phyloP scores from a whole-genome alignment of 257 asterid species.

The Petrea volubilis region DNA sequence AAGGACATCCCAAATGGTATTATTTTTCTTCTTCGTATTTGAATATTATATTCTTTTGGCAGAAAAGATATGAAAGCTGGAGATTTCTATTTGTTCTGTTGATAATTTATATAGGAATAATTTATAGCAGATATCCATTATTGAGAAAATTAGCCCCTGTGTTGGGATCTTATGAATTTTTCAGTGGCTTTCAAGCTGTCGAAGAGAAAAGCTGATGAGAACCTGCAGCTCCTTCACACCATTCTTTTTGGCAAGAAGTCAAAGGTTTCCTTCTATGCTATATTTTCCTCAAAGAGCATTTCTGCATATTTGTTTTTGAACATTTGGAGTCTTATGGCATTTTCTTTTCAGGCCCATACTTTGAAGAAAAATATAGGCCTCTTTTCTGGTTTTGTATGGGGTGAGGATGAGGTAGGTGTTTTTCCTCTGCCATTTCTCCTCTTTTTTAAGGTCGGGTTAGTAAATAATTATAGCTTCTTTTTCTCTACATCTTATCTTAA shows the following conservation, averaged over 20 bases:
- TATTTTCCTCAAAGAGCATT: not conserved
- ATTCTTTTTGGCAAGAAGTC: slow-evolving; percentile 88
- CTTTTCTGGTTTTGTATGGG: slow-evolving; percentile 95
- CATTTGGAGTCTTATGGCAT: slow-evolving; percentile 20
- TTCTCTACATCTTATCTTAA: slow-evolving; percentile 14
- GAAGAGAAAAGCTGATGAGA: slow-evolving; percentile 91
- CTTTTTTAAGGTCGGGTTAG: not conserved
- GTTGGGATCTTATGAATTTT: slow-evolving; percentile 24
- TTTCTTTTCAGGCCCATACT: slow-evolving; percentile 52
- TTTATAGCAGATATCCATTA: not conserved
- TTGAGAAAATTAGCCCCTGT: slow-evolving; percentile 13
- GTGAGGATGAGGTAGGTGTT: slow-evolving; percentile 68
- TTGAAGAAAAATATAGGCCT: slow-evolving; percentile 84
- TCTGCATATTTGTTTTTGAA: slow-evolving; percentile 10
- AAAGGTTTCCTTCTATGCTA: slow-evolving; percentile 46
- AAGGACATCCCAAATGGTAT: slow-evolving; percentile 84
- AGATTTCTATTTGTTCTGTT: not conserved
- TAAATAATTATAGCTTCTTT: not conserved
- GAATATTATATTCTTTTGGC: slow-evolving; percentile 4
- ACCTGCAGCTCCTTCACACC: slow-evolving; percentile 78
- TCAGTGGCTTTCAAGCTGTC: slow-evolving; percentile 92
- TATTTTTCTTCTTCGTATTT: not conserved
- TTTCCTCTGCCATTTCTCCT: not conserved
- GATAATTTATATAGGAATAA: not conserved
- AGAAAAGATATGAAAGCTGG: not conserved